phyloP scores from a whole-genome alignment of 108 stramenopile species.

The Seminavis robusta region DNA sequence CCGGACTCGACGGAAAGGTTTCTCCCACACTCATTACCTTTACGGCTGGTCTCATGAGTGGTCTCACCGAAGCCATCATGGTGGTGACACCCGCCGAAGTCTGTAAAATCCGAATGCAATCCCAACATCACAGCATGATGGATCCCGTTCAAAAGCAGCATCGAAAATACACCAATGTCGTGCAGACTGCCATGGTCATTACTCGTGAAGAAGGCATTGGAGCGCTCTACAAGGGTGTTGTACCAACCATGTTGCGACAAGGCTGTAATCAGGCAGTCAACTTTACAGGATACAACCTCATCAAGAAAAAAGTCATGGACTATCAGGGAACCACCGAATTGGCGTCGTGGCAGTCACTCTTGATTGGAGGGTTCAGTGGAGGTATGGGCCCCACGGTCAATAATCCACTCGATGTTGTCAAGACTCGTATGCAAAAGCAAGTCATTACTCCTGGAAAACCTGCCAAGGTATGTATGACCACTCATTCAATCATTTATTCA shows the following conservation, averaged over 20 bases:
- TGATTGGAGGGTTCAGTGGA: conserved; percentile 91
- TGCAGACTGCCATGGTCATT: conserved; percentile 86
- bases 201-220: conserved; percentile 90
- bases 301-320: conserved; percentile 59
- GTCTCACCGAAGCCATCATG: conserved; percentile 86
- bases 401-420: conserved; percentile 79
- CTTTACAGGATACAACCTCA: conserved; percentile 88
- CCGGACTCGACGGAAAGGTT: conserved; percentile 1
- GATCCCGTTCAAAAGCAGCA: conserved; percentile 76
- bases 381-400: conserved; percentile 94
- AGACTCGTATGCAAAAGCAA: conserved; percentile 96
- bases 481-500: too few relatives aligned
- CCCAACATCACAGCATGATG: conserved; percentile 84
- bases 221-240: conserved; percentile 90
- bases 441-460: conserved; percentile 66
- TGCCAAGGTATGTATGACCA: too few relatives aligned
- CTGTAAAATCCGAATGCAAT: conserved; percentile 95
- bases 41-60: conserved; percentile 84
- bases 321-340: conserved; percentile 43
- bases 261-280: conserved; percentile 99
- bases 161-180: conserved; percentile 89
- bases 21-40: conserved; percentile 50
- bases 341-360: conserved; percentile 82
- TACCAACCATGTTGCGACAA: conserved; percentile 96
- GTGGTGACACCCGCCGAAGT: conserved; percentile 84